phyloP scores from a whole-genome alignment of 2,329 filamentous ascomycete species.

The Penicillium janthinellum region DNA sequence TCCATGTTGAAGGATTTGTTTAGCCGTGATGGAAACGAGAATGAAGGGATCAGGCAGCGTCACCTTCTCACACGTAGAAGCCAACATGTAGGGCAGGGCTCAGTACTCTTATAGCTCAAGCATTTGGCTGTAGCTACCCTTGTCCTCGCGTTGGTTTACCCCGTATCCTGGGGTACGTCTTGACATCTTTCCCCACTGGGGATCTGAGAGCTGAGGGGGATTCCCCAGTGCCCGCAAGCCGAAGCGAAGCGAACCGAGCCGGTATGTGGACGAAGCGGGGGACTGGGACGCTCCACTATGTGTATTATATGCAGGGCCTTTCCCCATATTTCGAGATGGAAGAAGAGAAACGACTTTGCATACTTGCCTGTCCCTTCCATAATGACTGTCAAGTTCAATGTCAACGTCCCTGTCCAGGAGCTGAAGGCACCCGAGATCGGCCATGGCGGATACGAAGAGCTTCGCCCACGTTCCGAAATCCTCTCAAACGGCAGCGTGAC shows the following conservation, averaged over 20 bases:
- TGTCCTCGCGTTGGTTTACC: neutral
- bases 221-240: constrained; percentile 7
- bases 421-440: constrained; percentile 5
- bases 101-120: neutral
- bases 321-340: neutral
- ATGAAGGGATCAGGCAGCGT: neutral
- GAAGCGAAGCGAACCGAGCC: constrained; percentile 17
- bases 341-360: neutral
- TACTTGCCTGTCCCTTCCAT: neutral
- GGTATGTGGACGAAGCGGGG: neutral
- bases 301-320: neutral
- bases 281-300: neutral
- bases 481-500: constrained; percentile 40
- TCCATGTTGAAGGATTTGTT: constrained; percentile 10
- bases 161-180: constrained; percentile 1
- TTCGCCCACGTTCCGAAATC: constrained; percentile 32
- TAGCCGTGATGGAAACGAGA: neutral
- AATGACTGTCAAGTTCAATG: constrained; percentile 14
- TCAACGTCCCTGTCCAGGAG: constrained; percentile 8
- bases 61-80: neutral
- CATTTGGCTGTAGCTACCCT: neutral
- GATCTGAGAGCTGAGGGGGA: constrained; percentile 7
- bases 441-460: neutral
- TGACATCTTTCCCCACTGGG: neutral
- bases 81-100: neutral